These are phyloP conservation scores for Calonectria pseudoturangicola DNA, from an alignment of 2,329 filamentous ascomycete species.

Conservation along the genomic window DNA sequence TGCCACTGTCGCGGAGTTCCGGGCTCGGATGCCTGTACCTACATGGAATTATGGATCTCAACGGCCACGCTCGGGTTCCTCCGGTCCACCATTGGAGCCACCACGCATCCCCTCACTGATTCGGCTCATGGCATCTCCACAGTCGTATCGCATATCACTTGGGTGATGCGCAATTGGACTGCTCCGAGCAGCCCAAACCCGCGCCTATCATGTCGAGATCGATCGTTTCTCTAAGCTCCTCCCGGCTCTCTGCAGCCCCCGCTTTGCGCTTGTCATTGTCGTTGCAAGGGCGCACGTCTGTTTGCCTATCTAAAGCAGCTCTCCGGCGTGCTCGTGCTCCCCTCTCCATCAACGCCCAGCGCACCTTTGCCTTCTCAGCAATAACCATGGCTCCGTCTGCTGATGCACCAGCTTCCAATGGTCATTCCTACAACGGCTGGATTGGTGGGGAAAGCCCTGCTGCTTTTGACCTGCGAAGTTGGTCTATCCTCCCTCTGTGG, in stretches of 20 bases:
- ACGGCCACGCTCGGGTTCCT: conserved; percentile 30
- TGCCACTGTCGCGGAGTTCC: not conserved
- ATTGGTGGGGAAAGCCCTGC: conserved; percentile 61
- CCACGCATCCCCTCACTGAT: conserved; percentile 34
- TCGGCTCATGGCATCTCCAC: conserved; percentile 34
- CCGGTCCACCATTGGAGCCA: conserved; percentile 20
- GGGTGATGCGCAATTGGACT: conserved; percentile 21
- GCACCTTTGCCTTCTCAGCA: conserved; percentile 39
- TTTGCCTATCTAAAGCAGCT: conserved; percentile 4
- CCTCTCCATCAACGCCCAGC: conserved; percentile 4
- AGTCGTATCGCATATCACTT: not conserved
- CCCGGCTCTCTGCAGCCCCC: conserved; percentile 12
- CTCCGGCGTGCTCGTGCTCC: not conserved
- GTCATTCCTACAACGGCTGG: conserved; percentile 58
- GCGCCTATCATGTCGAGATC: conserved; percentile 34
- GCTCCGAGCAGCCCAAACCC: not conserved
- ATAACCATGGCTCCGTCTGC: conserved; percentile 40
- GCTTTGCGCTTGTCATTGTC: not conserved
- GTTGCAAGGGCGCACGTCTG: conserved; percentile 13
- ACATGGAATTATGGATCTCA: conserved; percentile 12
- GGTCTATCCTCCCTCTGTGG: conserved; percentile 34
- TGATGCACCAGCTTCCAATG: conserved; percentile 34
- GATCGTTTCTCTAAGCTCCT: conserved; percentile 8
- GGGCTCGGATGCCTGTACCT: conserved; percentile 1
- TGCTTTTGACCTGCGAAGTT: conserved; percentile 64